phyloP scores from a whole-genome alignment of 129 eudicot species.

The Deinandra increscens region DNA sequence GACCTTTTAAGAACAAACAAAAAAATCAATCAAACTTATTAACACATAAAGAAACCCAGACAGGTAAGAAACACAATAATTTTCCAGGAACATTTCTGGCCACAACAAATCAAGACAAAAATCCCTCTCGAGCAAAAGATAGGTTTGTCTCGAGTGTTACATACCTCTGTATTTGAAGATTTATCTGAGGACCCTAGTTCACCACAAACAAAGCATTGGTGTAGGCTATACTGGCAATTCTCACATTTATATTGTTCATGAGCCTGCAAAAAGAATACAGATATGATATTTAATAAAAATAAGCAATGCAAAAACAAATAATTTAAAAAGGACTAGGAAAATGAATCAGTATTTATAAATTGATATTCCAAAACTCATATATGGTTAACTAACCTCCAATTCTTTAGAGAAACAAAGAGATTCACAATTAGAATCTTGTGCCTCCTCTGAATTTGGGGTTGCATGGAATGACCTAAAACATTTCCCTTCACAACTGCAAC shows the following conservation, averaged over 20 bases:
- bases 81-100: background rate
- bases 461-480: conserved; percentile 85
- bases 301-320: background rate
- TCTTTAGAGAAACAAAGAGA: conserved; percentile 46
- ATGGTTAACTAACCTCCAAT: conserved; percentile 42
- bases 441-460: conserved; percentile 42
- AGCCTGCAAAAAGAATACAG: conserved; percentile 41
- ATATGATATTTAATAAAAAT: background rate
- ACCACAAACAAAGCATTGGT: conserved; percentile 79
- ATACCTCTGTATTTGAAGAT: conserved; percentile 61
- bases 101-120: background rate
- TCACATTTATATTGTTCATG: conserved; percentile 44
- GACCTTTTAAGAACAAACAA: background rate
- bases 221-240: conserved; percentile 60
- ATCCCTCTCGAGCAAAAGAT: conserved; percentile 4
- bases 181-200: conserved; percentile 66
- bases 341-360: conserved; percentile 3
- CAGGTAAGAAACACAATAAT: background rate
- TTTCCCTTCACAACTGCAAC: conserved; percentile 70
- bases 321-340: background rate
- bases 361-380: conserved; percentile 8
- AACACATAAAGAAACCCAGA: background rate
- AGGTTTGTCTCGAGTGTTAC: conserved; percentile 10
- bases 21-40: background rate
- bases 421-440: conserved; percentile 43